phyloP scores from a whole-genome alignment of 176 grass and related monocot species.

The Triticum timopheevii region DNA sequence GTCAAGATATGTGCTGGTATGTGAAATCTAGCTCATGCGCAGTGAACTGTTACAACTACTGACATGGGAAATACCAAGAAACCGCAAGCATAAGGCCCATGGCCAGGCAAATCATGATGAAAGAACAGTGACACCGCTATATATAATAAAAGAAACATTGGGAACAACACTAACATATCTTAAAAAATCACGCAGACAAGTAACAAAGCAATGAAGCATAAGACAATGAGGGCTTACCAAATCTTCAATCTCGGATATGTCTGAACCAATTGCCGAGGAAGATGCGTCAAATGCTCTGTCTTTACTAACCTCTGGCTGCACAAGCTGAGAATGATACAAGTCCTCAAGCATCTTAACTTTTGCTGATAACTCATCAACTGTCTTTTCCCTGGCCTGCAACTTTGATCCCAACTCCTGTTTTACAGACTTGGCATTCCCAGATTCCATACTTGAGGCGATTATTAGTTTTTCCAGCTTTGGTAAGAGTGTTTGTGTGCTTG shows the following conservation, averaged over 20 bases:
- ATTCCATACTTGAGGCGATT: constrained; percentile 54
- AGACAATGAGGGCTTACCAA: constrained; percentile 51
- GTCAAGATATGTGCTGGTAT: constrained; percentile 2
- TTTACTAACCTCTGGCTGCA: constrained; percentile 58
- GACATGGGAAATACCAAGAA: constrained; percentile 3
- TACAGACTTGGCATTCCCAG: constrained; percentile 70
- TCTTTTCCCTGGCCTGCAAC: constrained; percentile 70
- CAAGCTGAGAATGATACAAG: constrained; percentile 52
- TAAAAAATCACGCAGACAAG: constrained; percentile 7
- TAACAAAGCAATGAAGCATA: constrained; percentile 17
- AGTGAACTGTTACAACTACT: constrained; percentile 1
- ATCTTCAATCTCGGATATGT: constrained; percentile 85
- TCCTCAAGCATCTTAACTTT: constrained; percentile 82
- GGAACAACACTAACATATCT: neutral
- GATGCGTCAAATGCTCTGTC: constrained; percentile 78
- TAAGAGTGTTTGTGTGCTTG: constrained; percentile 53
- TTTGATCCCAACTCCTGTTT: constrained; percentile 83
- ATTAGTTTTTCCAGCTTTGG: constrained; percentile 82
- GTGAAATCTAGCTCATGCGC: neutral
- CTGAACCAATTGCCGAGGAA: constrained; percentile 64
- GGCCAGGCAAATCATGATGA: constrained; percentile 21
- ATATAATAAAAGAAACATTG: neutral
- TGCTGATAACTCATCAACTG: constrained; percentile 61
- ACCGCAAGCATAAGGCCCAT: neutral
- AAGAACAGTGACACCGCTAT: constrained; percentile 15